Base-by-base conservation (phyloP, 1,284 basidiomycete species). In the Trichosporon coremiiforme region DNA sequence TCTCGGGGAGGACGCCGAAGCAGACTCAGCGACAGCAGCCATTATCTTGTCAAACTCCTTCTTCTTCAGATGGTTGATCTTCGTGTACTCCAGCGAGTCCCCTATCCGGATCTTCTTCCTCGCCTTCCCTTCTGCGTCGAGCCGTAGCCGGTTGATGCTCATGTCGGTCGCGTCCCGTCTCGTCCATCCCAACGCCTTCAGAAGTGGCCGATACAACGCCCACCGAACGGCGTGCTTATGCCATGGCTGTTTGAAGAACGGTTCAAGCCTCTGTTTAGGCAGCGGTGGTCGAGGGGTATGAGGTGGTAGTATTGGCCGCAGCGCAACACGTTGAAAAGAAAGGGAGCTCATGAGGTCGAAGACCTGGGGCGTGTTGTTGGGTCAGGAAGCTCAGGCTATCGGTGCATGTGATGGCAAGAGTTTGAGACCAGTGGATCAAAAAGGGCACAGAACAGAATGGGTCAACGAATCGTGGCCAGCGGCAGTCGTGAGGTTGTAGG, bases 191-290 rank as follows among this genome's bases (percentile, higher is more conserved):
- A 62, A 38, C 12, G 86, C 79, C 35, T 85, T 85, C 60, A 92
- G 78, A 6, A 95, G 84, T 7, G 88, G 87, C 29, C 92, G 86
- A 79, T 94, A 95, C 9, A 94, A 83, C 0, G 85, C 79, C 88
- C 89, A 89, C 78, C 90, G 80, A 0, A 91, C 93, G 2, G 93
- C 92, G 36, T 89, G 82, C 31, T 89, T 88, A 79, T 95, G 94
- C 0, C 88, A 88, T 0, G 86, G 84, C 53, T 94, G 88, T 64
- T 87, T 79, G 77, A 87, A 93, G 79, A 94, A 93, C 5, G 91
- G 89, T 13, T 60, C 57, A 2, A 60, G 57, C 1, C 13, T 62
- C 29, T 2, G 41, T 4, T 60, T 2, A 12, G 47, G 65, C 38
- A 36, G n/a, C 31, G 55, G 60, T 20, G 62, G 33, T 41, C 38